phyloP scores from a whole-genome alignment of 73 alveolate species.

The Blepharisma stoltei region DNA sequence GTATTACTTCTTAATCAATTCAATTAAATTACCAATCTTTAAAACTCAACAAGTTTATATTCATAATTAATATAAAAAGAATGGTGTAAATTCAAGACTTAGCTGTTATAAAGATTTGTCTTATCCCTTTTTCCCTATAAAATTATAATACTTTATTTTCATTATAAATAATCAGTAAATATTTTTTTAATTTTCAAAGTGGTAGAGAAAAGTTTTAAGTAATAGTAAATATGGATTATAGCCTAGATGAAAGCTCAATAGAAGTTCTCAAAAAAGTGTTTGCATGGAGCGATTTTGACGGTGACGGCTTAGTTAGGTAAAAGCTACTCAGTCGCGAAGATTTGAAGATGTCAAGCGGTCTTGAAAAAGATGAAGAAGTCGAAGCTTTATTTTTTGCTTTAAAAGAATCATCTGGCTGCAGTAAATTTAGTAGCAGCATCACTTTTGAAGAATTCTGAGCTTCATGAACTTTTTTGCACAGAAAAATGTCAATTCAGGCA shows the following conservation, averaged over 20 bases:
- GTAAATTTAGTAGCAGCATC: not conserved
- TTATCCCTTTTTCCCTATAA: no score
- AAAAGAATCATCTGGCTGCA: conserved; percentile 15
- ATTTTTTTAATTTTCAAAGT: no score
- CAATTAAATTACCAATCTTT: no score
- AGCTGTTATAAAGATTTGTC: no score
- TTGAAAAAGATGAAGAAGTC: conserved; percentile 5
- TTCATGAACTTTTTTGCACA: no score
- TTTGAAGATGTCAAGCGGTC: not conserved
- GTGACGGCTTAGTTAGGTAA: not conserved
- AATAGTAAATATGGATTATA: not conserved
- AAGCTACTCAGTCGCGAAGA: not conserved
- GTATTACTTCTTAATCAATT: no score
- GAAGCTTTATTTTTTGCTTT: conserved; percentile 4
- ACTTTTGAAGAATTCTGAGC: conserved; percentile 18
- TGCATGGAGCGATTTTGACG: conserved; percentile 8
- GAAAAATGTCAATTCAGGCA: no score
- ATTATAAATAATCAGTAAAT: no score
- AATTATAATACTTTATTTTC: no score
- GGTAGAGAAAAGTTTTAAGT: not conserved
- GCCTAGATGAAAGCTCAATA: conserved; percentile 11
- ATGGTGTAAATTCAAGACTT: no score
- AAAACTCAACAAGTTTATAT: no score
- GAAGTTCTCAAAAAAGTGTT: not conserved
- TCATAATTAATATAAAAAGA: no score